Base-by-base conservation (phyloP, 805 yeast species). In the Nakazawaea ambrosiae region DNA sequence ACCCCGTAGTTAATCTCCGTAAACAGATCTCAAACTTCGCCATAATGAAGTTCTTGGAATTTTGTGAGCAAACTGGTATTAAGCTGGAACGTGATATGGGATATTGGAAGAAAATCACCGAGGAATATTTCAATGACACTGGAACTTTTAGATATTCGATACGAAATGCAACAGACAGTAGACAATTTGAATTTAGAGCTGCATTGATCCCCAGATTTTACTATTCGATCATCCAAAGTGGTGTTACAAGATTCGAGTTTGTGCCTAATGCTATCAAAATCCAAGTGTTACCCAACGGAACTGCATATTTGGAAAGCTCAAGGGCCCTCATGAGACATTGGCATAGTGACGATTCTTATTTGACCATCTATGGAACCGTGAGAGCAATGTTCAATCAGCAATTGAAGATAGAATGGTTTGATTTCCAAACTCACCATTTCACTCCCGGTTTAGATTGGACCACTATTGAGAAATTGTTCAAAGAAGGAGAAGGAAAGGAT, bases 371-470 rank as follows among this genome's bases (percentile, higher is more conserved):
- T 40, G 85, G 90, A 0, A 73, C 73, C 15, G 57, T 79, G 29
- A 75, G 76, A 44, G 73, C 83, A 8, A 63, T 75, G 5, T 71
- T 86, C 59, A 79, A 75, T 50, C 63, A 79, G 23, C 71, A 68
- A 36, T 61, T 84, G 43, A 70, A 73, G 45, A 71, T 87, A 20
- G 94, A 85, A 46, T 81, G 83, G 75, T 54, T 81, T 30, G 94
- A 84, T 49, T 61, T 81, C 44, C 71, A 70, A 19, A 56, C 70
- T 4, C 66, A 64, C 38, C 63, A 67, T 47, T 58, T 68, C 54
- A 51, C 64, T 37, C 68, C 79, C 40, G 64, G 65, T 44, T 45
- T 73, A 42, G 62, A 63, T 50, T 61, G 71, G 70, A 61, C 59
- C 5, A 55, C 73, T 1, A 45, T 73, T 27, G 77, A 72, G 37